Evolutionary conservation across 116 monocot genomes (phyloP), one percentile per base, ranked within the genome.

Genomic region (Dioscorea cayenensis): DNA sequence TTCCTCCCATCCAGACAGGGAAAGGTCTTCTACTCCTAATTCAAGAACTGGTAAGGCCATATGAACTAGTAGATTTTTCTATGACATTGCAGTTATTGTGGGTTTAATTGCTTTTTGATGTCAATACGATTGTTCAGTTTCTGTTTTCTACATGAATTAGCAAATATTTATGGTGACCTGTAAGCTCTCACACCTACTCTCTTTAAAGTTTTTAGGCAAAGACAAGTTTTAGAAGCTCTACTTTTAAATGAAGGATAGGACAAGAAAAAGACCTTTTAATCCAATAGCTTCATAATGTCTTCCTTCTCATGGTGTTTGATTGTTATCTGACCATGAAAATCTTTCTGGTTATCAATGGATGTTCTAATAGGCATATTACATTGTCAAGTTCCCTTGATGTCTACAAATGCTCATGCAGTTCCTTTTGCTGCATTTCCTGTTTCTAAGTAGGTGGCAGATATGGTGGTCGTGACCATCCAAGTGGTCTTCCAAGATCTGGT

Each of bases 391-490:
- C 16, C 4, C 17, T 55, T 55, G 3, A 7, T 51, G 14, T 55
- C 55, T 43, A 19, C 10, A 18, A 55, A n/a, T 55, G 18, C 19
- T 43, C 43, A 43, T 43, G 43, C 43, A 9, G 43, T 55, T 55
- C 14, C 16, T 55, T 55, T 16, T 55, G 43, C 43, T 43, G 12
- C 11, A 12, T 55, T 55, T n/a, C 14, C 55, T 16, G 12, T 55
- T 5, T 55, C 55, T 55, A 55, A 55, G 55, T 72, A 93, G 97
- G 90, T 62, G 83, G 88, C 1, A 75, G 90, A 71, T 84, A 73
- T 77, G 88, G 80, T 27, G 78, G 75, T 13, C 76, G 83, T n/a
- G 88, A 81, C 4, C 92, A 86, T 72, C 80, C 77, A 14, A 86
- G 86, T 72, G 89, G 92, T 43, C 61, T 79, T 50, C 86, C 86